These are phyloP conservation scores for Davidsoniella neocaledoniae DNA, from an alignment of 2,329 filamentous ascomycete genomes.

Conservation along the genomic window DNA sequence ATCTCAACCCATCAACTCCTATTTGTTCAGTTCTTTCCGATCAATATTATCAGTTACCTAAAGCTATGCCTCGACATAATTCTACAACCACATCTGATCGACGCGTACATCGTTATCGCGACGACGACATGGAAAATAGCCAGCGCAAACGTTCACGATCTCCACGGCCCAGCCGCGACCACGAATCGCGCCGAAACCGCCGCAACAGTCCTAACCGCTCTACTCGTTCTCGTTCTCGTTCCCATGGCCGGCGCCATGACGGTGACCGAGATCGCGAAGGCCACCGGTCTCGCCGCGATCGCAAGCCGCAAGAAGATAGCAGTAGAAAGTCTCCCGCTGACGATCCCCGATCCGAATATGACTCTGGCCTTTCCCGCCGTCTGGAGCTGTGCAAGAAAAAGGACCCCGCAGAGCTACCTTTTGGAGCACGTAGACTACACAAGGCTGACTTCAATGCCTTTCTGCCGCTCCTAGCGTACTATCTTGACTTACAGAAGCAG, in stretches of 20 bases:
- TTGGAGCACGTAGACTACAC: conserved; percentile 44
- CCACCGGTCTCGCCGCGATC: neutral
- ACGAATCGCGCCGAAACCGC: neutral
- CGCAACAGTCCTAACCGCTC: neutral
- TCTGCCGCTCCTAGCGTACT: conserved; percentile 60
- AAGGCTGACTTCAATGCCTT: conserved; percentile 53
- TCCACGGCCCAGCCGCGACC: neutral
- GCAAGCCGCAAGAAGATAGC: neutral
- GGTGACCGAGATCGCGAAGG: neutral
- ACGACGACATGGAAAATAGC: too few relatives aligned
- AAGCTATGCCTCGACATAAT: too few relatives aligned
- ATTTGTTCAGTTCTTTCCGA: too few relatives aligned
- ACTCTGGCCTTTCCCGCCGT: neutral
- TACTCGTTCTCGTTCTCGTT: neutral
- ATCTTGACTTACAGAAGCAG: conserved; percentile 76
- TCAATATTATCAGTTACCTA: too few relatives aligned
- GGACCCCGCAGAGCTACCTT: conserved; percentile 34
- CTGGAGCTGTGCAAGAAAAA: neutral
- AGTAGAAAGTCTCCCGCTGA: neutral
- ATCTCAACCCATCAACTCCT: too few relatives aligned
- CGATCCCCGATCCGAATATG: neutral
- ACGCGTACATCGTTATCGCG: too few relatives aligned
- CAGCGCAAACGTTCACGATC: neutral
- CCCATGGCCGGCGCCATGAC: too few relatives aligned
- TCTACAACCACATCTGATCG: too few relatives aligned